These are phyloP conservation scores for Coemansia pectinata DNA, from an alignment of 192 early-diverging fungal genomes.

Conservation along the genomic window DNA sequence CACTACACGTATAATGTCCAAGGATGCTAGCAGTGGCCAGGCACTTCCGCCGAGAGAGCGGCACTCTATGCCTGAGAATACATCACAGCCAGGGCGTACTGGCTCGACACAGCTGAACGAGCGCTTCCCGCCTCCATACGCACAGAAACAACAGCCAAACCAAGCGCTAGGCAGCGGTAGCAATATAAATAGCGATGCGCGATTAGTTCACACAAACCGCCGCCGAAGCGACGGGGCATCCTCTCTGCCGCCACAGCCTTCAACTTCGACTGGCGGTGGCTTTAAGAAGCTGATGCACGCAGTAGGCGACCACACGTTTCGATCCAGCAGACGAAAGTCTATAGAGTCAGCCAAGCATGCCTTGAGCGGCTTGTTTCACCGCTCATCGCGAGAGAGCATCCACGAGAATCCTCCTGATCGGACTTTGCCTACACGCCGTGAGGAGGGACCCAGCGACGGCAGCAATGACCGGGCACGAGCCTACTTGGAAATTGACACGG, in stretches of 20 bases:
- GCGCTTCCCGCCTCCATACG: background rate
- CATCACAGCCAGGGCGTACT: background rate
- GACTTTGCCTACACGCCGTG: background rate
- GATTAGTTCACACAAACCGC: background rate
- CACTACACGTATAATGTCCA: background rate
- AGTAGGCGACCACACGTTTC: constrained; percentile 19
- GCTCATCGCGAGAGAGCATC: background rate
- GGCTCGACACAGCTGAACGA: background rate
- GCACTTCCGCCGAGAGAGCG: background rate
- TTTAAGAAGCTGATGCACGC: constrained; percentile 16
- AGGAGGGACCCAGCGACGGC: background rate
- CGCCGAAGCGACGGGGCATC: background rate
- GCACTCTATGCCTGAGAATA: background rate
- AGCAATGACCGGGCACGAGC: background rate
- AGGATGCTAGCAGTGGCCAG: background rate
- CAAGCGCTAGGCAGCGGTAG: background rate
- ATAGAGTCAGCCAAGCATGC: constrained; percentile 4
- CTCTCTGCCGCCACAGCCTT: background rate
- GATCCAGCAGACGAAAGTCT: constrained; percentile 4
- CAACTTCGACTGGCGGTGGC: background rate
- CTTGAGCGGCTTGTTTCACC: constrained; percentile 23
- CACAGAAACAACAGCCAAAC: background rate
- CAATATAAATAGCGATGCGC: background rate
- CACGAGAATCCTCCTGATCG: background rate
- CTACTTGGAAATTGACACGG: background rate